Evolutionary conservation across 768 basidiomycete genomes (phyloP), one percentile per base, ranked within the genome.

Genomic region (Termitomyces sp.): DNA sequence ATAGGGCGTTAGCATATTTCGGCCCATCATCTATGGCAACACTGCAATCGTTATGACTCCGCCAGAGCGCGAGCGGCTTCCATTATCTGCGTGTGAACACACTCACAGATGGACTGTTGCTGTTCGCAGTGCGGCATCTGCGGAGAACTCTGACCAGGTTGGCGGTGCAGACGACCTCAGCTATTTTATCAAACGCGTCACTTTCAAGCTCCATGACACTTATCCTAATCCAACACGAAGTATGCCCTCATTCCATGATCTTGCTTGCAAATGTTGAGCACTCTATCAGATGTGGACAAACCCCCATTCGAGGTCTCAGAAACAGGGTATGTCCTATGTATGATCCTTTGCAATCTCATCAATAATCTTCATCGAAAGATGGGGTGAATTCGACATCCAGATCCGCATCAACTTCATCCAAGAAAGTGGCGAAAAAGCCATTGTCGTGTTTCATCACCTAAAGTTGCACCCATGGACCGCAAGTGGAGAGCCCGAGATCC

Each of bases 361-460:
- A 35, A 41, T 21, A 44, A 35, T 55, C 1, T 40, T 41, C 21
- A 11, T 19, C 1, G 11, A 40, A 49, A 92, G 90, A 47, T 99
- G 97, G 97, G 97, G 97, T 63, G 97, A 99, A 76, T 99, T 99
- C 73, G 94, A 97, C 66, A 89, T 98, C 61, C 85, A 89, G 66
- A 95, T 99, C 61, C 84, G 90, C 51, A 87, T 99, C 53, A 89
- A 87, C 48, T 98, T 98, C 73, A 79, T 94, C 32, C 71, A 82
- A 52, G 97, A 99, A 72, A 85, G 94, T 4, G 89, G 86, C 48
- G 97, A 98, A 70, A 98, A 98, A 68, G 83, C 92, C 17, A 77
- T 98, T 61, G 81, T 82, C 4, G 75, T 97, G 55, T 89, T 91
- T 61, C 97, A 99, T 72, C 91, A 96, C 66, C 87, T 99, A 68